Percentiles rank a stretch among this genome's conserved stretches.
Conservation (phyloP, 106 monocot genomes). For the Dendrobium catenatum region DNA sequence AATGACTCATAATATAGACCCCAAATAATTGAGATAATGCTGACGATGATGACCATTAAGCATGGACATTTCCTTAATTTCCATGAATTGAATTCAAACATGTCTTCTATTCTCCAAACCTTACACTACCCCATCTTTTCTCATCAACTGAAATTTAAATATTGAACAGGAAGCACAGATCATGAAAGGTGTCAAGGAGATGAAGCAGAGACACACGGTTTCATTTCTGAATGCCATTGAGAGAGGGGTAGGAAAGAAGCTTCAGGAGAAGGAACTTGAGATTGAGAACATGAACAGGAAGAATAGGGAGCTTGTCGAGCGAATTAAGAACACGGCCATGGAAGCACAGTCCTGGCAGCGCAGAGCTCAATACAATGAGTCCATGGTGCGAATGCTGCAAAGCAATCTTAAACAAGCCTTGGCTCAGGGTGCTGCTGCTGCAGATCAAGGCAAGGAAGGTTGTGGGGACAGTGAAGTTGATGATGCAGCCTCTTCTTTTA, state of each 20-base stretch:
- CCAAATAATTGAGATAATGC: too few species aligned
- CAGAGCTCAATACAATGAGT: constrained; percentile 46
- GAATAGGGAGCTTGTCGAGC: constrained; percentile 42
- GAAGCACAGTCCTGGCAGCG: constrained; percentile 61
- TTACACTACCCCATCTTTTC: too few species aligned
- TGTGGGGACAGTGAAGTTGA: constrained; percentile 58
- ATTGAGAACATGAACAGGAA: constrained; percentile 41
- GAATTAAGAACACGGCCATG: constrained; percentile 28
- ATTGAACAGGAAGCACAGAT: constrained; percentile 39
- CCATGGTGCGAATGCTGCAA: constrained; percentile 32
- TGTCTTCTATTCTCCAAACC: too few species aligned
- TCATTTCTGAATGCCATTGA: constrained; percentile 31
- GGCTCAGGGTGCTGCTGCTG: constrained; percentile 20
- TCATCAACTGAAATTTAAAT: too few species aligned
- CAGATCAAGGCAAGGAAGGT: constrained; percentile 31
- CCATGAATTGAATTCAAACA: too few species aligned
- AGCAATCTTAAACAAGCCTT: constrained; percentile 45
- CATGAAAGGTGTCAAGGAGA: constrained; percentile 44
- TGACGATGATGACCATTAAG: too few species aligned
- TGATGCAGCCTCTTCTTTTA: constrained; percentile 36
- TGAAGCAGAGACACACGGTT: constrained; percentile 38
- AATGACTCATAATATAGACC: too few species aligned
- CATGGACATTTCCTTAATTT: too few species aligned
- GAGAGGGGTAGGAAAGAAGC: constrained; percentile 19
- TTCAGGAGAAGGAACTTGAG: constrained; percentile 56